These are phyloP conservation scores for Emmonsia crescens DNA, from an alignment of 2,329 filamentous ascomycete genomes.

Conservation along the genomic window DNA sequence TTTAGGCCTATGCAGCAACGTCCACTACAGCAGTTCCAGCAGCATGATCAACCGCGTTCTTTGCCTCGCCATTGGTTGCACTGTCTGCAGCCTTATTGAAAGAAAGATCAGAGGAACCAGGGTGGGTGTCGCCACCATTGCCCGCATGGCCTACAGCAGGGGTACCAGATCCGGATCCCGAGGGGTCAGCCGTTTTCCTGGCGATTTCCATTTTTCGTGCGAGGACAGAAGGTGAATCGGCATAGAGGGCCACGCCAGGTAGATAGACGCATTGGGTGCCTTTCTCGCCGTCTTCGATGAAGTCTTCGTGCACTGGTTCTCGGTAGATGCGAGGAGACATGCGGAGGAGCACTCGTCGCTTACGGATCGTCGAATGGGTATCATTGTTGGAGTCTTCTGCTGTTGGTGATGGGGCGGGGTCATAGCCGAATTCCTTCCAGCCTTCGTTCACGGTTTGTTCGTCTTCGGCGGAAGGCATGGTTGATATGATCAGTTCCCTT, in stretches of 20 bases:
- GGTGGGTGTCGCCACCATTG: not conserved
- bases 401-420: not conserved
- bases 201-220: slow-evolving; percentile 31
- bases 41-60: not conserved
- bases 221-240: slow-evolving; percentile 35
- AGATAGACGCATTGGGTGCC: slow-evolving; percentile 38
- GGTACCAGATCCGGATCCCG: slow-evolving; percentile 2
- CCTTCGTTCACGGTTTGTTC: slow-evolving; percentile 25
- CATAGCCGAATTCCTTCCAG: slow-evolving; percentile 26
- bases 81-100: not conserved
- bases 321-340: slow-evolving; percentile 43
- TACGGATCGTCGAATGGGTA: slow-evolving; percentile 1
- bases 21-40: not conserved
- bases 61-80: not conserved
- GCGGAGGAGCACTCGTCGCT: slow-evolving; percentile 38
- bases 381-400: not conserved
- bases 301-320: slow-evolving; percentile 41
- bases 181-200: slow-evolving; percentile 17
- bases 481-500: slow-evolving; percentile 44
- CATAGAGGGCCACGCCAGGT: slow-evolving; percentile 40
- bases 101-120: not conserved
- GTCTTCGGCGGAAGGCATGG: slow-evolving; percentile 35
- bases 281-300: slow-evolving; percentile 36
- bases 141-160: not conserved
- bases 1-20: not conserved